Evolutionary conservation across 2,329 filamentous ascomycete species (phyloP).

Genomic region (Pleochaeta shiraiana): DNA sequence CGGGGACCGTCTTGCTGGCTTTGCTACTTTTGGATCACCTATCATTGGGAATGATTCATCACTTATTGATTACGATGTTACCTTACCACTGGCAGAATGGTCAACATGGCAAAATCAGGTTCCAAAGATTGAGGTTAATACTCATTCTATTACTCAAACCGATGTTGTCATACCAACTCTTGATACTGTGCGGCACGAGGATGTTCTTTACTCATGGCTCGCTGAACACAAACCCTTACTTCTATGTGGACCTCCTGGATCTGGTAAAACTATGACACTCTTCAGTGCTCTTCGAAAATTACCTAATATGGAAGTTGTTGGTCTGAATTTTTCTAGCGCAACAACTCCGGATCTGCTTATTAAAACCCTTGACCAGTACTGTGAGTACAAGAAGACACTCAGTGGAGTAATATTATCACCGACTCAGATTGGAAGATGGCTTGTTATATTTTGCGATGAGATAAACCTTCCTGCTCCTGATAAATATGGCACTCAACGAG

Average conservation of each 20-base stretch:
- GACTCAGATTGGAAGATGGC: constrained; percentile 90
- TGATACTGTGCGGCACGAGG: constrained; percentile 93
- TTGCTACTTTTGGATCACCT: constrained; percentile 74
- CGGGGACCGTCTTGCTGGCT: constrained; percentile 60
- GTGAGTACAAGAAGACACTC: constrained; percentile 96
- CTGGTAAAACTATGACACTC: constrained; percentile 98
- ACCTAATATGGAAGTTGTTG: constrained; percentile 97
- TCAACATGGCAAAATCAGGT: constrained; percentile 87
- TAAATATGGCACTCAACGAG: constrained; percentile 91
- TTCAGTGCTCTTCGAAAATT: constrained; percentile 95
- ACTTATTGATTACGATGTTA: constrained; percentile 89
- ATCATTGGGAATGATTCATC: constrained; percentile 56
- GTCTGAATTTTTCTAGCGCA: constrained; percentile 97
- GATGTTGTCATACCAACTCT: constrained; percentile 97
- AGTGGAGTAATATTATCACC: constrained; percentile 92
- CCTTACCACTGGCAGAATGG: constrained; percentile 75
- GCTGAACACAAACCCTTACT: constrained; percentile 95
- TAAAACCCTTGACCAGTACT: constrained; percentile 99
- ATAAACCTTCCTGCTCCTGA: constrained; percentile 98
- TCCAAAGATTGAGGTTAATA: constrained; percentile 88
- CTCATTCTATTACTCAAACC: constrained; percentile 92
- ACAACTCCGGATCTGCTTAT: constrained; percentile 95
- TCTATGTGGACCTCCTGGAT: constrained; percentile 91
- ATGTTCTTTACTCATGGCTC: constrained; percentile 98
- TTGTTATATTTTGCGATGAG: constrained; percentile 98